Conservation (phyloP, 2,329 filamentous ascomycete genomes). For the Aspergillus fumigatiaffinis region DNA sequence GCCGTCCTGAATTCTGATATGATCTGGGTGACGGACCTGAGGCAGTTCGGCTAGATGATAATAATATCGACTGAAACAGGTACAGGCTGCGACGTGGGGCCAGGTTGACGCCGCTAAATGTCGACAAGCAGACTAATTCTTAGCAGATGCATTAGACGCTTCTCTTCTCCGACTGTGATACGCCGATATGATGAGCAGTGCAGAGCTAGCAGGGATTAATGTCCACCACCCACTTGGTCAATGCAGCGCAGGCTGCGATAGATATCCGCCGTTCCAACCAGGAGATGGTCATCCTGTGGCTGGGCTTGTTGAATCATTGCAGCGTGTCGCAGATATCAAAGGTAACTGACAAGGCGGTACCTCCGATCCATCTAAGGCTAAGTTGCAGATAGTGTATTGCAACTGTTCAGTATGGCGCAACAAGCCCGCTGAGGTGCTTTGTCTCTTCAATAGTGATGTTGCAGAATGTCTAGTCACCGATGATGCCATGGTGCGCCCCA, state of each 20-base stretch:
- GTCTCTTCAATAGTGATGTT: neutral
- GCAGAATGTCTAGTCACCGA: neutral
- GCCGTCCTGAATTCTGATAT: neutral
- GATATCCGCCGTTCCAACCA: neutral
- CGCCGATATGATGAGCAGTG: neutral
- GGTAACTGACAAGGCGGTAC: neutral
- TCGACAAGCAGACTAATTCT: neutral
- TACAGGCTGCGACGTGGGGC: neutral
- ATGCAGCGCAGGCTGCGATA: neutral
- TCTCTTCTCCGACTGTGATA: neutral
- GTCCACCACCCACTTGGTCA: neutral
- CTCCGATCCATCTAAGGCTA: too few species aligned
- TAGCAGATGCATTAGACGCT: neutral
- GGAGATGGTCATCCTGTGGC: neutral
- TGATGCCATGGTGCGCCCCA: neutral
- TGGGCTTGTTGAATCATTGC: neutral
- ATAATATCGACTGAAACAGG: conserved; percentile 2
- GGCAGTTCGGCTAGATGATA: neutral
- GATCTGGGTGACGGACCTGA: neutral
- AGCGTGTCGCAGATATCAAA: neutral
- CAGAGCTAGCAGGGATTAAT: neutral
- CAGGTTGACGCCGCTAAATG: neutral
- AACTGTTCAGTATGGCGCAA: too few species aligned
- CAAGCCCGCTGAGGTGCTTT: neutral
- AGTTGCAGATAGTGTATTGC: neutral